Evolutionary conservation across 495 filamentous ascomycete species (phyloP).

Genomic region (Aspergillus sparsus): DNA sequence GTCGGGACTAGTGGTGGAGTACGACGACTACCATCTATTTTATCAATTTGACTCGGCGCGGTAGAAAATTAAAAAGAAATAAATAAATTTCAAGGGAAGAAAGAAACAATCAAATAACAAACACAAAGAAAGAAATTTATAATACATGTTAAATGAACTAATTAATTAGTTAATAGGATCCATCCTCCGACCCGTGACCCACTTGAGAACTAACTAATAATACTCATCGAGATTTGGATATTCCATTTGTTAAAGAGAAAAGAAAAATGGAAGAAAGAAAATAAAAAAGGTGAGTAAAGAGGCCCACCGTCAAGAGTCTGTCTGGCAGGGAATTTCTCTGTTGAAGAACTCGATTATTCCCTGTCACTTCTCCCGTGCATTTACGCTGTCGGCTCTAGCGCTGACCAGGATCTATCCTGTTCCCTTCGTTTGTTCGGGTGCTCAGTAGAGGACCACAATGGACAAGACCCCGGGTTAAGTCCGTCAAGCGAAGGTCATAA

Average conservation of each 20-base stretch:
- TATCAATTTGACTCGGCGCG: neutral
- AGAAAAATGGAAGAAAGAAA: no score
- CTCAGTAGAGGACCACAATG: neutral
- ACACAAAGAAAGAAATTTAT: neutral
- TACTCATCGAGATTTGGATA: no score
- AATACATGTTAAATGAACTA: neutral
- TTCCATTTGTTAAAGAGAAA: no score
- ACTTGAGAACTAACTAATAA: neutral
- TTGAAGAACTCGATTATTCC: slow-evolving; percentile 6
- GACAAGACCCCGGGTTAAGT: neutral
- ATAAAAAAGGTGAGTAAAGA: neutral
- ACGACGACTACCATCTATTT: neutral
- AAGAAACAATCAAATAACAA: neutral
- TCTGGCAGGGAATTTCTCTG: neutral
- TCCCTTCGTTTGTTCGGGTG: neutral
- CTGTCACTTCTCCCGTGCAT: slow-evolving; percentile 5
- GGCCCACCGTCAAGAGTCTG: neutral
- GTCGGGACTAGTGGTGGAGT: no score
- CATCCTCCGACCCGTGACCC: neutral
- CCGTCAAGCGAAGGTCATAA: neutral
- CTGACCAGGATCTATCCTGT: slow-evolving; percentile 9
- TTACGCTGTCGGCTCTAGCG: slow-evolving; percentile 22
- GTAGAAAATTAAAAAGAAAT: no score
- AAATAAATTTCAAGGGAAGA: no score
- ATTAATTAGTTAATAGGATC: neutral